These are phyloP conservation scores for Spergularia bocconei DNA, from an alignment of 148 eudicot species.

Conservation along the genomic window DNA sequence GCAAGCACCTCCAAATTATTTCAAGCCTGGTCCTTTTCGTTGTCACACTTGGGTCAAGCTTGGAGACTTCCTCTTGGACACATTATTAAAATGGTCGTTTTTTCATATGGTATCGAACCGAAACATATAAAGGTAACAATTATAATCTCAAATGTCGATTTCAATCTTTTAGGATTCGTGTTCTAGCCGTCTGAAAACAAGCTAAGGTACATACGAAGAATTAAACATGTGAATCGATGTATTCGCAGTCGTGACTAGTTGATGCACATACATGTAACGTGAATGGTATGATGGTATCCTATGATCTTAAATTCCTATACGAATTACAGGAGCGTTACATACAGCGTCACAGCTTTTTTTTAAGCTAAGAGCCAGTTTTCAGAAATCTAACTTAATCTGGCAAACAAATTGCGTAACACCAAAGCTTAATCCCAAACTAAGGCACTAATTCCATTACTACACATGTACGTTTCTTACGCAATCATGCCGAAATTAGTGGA, in stretches of 20 bases:
- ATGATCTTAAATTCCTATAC: too few relatives aligned
- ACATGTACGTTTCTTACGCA: neutral
- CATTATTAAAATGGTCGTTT: neutral
- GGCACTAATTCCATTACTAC: neutral
- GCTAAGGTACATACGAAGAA: neutral
- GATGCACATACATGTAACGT: too few relatives aligned
- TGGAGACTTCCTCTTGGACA: neutral
- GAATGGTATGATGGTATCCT: too few relatives aligned
- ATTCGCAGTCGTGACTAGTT: too few relatives aligned
- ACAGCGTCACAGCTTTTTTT: neutral
- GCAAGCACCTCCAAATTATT: neutral
- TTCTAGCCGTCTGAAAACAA: neutral
- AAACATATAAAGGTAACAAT: too few relatives aligned
- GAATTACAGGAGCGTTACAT: too few relatives aligned
- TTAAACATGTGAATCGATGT: too few relatives aligned
- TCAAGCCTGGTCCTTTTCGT: neutral
- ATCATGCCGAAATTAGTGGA: neutral
- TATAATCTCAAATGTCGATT: too few relatives aligned
- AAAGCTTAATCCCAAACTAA: neutral
- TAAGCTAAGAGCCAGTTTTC: neutral
- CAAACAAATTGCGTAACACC: neutral
- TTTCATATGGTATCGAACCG: too few relatives aligned
- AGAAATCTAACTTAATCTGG: neutral
- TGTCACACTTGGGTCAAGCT: neutral
- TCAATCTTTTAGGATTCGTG: too few relatives aligned